Evolutionary conservation across 192 early-diverging fungal species (phyloP).

Genomic region (Coemansia sp.): DNA sequence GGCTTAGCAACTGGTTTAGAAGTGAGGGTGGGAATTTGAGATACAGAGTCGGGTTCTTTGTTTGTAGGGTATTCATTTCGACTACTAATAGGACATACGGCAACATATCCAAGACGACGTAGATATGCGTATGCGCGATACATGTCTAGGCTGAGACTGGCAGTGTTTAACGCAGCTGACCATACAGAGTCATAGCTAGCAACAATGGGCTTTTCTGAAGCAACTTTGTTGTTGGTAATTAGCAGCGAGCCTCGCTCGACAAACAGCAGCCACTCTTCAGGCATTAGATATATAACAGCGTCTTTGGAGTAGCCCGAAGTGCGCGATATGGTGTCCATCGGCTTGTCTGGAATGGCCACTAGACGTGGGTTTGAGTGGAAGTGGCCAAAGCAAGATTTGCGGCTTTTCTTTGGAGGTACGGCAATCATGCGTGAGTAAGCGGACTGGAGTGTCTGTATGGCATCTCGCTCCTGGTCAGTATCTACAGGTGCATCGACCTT

Average conservation of each 20-base stretch:
- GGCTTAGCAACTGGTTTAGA: no score
- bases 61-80: not conserved
- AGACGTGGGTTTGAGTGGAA: slow-evolving; percentile 2
- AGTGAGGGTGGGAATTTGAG: not conserved
- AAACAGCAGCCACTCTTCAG: slow-evolving; percentile 42
- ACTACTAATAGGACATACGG: slow-evolving; percentile 2
- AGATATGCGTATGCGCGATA: slow-evolving; percentile 28
- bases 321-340: slow-evolving; percentile 21
- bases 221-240: not conserved
- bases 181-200: slow-evolving; percentile 2
- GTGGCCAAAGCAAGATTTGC: slow-evolving; percentile 21
- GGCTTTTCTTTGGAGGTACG: slow-evolving; percentile 17
- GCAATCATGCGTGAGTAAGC: slow-evolving; percentile 29
- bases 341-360: slow-evolving; percentile 15
- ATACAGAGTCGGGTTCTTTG: not conserved
- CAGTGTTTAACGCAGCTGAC: slow-evolving; percentile 10
- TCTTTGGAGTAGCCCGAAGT: slow-evolving; percentile 15
- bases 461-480: slow-evolving; percentile 12
- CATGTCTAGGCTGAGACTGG: slow-evolving; percentile 14
- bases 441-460: slow-evolving; percentile 5
- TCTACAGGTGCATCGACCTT: slow-evolving; percentile 20
- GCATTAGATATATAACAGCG: slow-evolving; percentile 16
- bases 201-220: not conserved
- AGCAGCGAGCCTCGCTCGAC: slow-evolving; percentile 28
- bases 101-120: slow-evolving; percentile 34